Percentiles rank a stretch among this genome's conserved stretches.
phyloP scores from a whole-genome alignment of 306 rosid genomes.

The Acacia confusa region DNA sequence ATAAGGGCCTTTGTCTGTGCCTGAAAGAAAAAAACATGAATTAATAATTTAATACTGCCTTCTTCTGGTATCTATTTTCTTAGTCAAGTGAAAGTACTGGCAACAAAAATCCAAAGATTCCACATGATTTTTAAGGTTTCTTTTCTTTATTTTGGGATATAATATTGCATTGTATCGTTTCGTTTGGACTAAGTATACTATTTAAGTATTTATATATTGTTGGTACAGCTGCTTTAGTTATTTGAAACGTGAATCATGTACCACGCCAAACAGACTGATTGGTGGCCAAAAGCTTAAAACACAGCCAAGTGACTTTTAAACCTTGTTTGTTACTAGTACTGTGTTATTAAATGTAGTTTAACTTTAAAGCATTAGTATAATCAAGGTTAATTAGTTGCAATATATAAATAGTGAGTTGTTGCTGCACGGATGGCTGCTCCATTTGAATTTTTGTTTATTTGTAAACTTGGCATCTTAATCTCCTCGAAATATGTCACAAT shows the following conservation, averaged over 20 bases:
- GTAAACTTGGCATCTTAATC: background rate
- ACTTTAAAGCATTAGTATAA: conserved; percentile 16
- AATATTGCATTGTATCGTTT: conserved; percentile 16
- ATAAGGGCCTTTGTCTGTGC: conserved; percentile 16
- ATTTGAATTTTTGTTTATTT: background rate
- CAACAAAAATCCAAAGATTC: conserved; percentile 49
- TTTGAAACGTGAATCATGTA: conserved; percentile 40
- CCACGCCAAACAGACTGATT: conserved; percentile 35
- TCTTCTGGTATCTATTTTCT: conserved; percentile 26
- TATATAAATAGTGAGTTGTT: conserved; percentile 20
- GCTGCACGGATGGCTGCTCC: background rate
- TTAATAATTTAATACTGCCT: conserved; percentile 29
- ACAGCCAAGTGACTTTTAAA: conserved; percentile 14
- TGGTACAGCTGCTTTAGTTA: conserved; percentile 11
- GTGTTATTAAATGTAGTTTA: conserved; percentile 18
- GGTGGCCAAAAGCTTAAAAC: conserved; percentile 26
- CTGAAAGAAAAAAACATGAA: conserved; percentile 28
- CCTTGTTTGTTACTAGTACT: conserved; percentile 21
- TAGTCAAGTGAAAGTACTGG: conserved; percentile 30
- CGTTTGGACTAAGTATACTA: conserved; percentile 6
- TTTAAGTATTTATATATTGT: background rate
- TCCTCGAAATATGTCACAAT: background rate
- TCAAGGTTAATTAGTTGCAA: conserved; percentile 24
- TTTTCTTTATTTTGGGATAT: conserved; percentile 11
- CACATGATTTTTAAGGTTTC: conserved; percentile 60